Conservation (phyloP, 352 stramenopile genomes). For the Pythium volutum region DNA sequence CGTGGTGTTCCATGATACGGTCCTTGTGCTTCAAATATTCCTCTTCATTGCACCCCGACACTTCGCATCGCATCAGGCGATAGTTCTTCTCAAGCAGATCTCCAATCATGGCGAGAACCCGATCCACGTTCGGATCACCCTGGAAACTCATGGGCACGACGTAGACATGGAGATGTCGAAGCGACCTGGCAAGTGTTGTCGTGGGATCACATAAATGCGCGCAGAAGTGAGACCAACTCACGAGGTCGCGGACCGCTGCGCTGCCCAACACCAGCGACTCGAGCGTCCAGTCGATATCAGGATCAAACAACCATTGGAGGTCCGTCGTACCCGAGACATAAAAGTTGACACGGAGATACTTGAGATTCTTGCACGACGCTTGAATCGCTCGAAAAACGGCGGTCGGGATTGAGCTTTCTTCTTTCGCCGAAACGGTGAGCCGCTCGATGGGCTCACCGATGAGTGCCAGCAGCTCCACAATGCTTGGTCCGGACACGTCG, state of each 20-base stretch:
- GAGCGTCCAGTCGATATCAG: background rate
- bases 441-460: slow-evolving; percentile 10
- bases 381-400: slow-evolving; percentile 3
- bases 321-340: background rate
- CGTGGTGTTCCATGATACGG: slow-evolving; percentile 9
- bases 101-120: background rate
- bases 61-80: slow-evolving; percentile 1
- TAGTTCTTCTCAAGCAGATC: slow-evolving; percentile 16
- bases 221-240: slow-evolving; percentile 1
- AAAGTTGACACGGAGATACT: slow-evolving; percentile 1
- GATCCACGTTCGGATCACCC: background rate
- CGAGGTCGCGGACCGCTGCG: background rate
- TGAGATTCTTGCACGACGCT: slow-evolving; percentile 11
- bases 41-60: background rate
- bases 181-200: slow-evolving; percentile 1
- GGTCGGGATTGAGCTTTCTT: background rate
- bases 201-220: slow-evolving; percentile 1
- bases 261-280: background rate
- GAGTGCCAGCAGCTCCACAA: slow-evolving; percentile 8
- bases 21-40: slow-evolving; percentile 1
- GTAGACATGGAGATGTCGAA: slow-evolving; percentile 1
- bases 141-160: background rate
- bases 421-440: background rate
- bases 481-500: background rate
- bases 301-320: slow-evolving; percentile 6